Evolutionary conservation across 2,329 filamentous ascomycete species (phyloP), one percentile per base, ranked within the genome.

Genomic region (Aspergillus arachidicola): DNA sequence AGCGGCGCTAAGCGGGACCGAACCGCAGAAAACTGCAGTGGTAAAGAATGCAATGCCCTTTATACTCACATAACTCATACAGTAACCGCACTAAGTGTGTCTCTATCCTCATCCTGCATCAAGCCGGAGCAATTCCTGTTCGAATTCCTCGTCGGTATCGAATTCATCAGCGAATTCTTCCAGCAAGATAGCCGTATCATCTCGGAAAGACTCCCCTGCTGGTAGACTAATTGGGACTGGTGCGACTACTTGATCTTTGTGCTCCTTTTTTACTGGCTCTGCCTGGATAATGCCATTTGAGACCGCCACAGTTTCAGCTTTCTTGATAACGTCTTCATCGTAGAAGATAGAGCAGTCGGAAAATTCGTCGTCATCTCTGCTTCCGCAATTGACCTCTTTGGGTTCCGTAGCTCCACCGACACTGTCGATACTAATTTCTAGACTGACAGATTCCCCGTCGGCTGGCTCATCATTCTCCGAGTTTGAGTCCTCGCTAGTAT

Each of bases 271-370:
- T 46, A 55, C 43, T 46, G 41, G 61, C 32, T 36, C 54, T 32
- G 28, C 16, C 9, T 32, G 26, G 26, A 45, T n/a, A 1, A 53
- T 50, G 63, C 45, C 54, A 26, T 43, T 60, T 21, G 54, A 62
- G 6, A 57, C 57, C 43, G 61, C 60, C n/a, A 64, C 61, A 23
- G 60, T 64, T 28, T 71, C 72, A 9, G 65, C 68, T 58, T 69
- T 61, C 58, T 69, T 68, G 28, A 75, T 62, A 45, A 75, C 62
- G 10, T 75, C 70, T 60, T 70, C 72, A 30, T 76, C 69, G 57
- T 75, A 62, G 54, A 76, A 76, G 46, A 66, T 71, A 4, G 74
- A 76, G 54, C 74, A 76, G 38, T 76, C 74, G 3, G 73, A 75
- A 60, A 76, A 76, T 51, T 75, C 72, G 48, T 75, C 73, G 4